Evolutionary conservation across 2,329 filamentous ascomycete species (phyloP), one percentile per base, ranked within the genome.

Genomic region (Diaporthe batatas): DNA sequence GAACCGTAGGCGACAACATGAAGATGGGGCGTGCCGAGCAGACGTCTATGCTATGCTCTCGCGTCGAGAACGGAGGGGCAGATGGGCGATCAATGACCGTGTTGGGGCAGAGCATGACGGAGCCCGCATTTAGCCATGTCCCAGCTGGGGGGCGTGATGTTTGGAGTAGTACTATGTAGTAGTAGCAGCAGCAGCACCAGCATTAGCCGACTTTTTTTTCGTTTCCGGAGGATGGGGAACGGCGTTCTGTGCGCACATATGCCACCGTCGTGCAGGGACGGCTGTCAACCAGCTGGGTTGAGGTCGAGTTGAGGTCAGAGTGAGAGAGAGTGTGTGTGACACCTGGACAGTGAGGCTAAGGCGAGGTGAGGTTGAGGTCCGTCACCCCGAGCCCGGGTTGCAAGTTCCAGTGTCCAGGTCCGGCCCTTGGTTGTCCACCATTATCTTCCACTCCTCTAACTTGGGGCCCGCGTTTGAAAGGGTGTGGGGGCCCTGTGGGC

Each of bases 381-480:
- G 39, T 49, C 44, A 10, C 32, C 42, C 32, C 14, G 16, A 51
- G 62, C 29, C 62, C 62, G n/a, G 62, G 44, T 53, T 53, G 44
- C 44, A 10, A 6, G 44, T 47, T 49, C 21, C 44, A 49, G 44
- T n/a, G 8, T 49, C 44, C 44, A 49, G 44, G 44, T 47, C 18
- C 62, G 68, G 68, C 54, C 54, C 29, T 49, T 21, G 36, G 36
- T 39, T 39, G 36, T 10, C 36, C 36, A 14, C 10, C 36, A 14
- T 23, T 51, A 3, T 51, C 12, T 11, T 5, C 47, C n/a, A 23
- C 29, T 29, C 51, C 39, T 65, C 39, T 72, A 32, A 65, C 55
- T 69, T 51, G 57, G 64, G 58, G 36, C 36, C 44, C 51, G 54
- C 67, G 73, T 70, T 72, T 72, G 70, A 72, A 34, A 59, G 53